These are phyloP conservation scores for Tulasnella sp. DNA, from an alignment of 768 basidiomycete species.

Conservation along the genomic window DNA sequence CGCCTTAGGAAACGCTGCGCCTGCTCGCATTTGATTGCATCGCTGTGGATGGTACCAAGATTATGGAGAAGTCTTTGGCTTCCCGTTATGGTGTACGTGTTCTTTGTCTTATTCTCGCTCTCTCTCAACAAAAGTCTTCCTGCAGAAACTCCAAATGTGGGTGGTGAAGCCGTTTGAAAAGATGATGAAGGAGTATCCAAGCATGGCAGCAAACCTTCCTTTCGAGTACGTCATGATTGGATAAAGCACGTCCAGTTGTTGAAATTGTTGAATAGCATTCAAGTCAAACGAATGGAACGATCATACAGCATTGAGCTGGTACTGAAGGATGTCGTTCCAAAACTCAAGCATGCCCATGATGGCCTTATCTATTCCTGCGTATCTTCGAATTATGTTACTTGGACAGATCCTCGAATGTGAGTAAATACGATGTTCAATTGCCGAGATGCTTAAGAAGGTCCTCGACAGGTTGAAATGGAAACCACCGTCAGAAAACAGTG, in stretches of 20 bases:
- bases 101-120: not conserved
- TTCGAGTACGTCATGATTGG: slow-evolving; percentile 73
- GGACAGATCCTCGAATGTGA: slow-evolving; percentile 84
- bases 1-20: slow-evolving; percentile 76
- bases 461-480: slow-evolving; percentile 87
- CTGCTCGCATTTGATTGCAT: slow-evolving; percentile 89
- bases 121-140: not conserved
- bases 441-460: too few relatives aligned
- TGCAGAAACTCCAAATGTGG: slow-evolving; percentile 65
- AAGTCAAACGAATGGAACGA: slow-evolving; percentile 73
- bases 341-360: slow-evolving; percentile 82
- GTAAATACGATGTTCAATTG: too few relatives aligned
- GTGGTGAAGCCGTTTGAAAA: slow-evolving; percentile 69
- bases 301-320: slow-evolving; percentile 85
- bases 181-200: slow-evolving; percentile 56
- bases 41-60: slow-evolving; percentile 70
- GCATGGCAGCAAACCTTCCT: slow-evolving; percentile 49
- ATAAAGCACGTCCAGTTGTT: not conserved
- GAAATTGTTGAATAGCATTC: slow-evolving; percentile 65
- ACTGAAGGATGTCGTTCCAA: slow-evolving; percentile 70
- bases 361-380: slow-evolving; percentile 95
- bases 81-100: slow-evolving; percentile 78
- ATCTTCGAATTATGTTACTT: slow-evolving; percentile 61
- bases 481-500: slow-evolving; percentile 91
- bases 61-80: slow-evolving; percentile 71